These are phyloP conservation scores for Strobilomyces dryophilus DNA, from an alignment of 768 basidiomycete genomes.

Conservation along the genomic window DNA sequence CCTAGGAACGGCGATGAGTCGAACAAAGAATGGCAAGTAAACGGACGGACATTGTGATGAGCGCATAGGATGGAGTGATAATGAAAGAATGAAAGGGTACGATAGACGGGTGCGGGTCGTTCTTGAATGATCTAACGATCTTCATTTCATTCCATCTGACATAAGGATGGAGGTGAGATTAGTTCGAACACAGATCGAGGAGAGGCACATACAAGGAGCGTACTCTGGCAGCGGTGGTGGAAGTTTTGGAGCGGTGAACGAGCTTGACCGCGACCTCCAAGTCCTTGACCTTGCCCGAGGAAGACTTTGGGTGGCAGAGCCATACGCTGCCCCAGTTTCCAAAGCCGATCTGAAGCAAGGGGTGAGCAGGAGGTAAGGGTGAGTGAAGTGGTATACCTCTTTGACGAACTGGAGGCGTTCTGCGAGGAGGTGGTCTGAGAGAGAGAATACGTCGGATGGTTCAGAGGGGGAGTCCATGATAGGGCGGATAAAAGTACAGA, in stretches of 20 bases:
- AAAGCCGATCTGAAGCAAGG: constrained; percentile 64
- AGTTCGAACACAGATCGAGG: not conserved
- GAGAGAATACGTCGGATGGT: constrained; percentile 60
- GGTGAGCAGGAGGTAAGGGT: not conserved
- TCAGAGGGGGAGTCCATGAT: constrained; percentile 24
- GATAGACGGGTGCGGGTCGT: constrained; percentile 86
- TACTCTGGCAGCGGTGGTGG: constrained; percentile 86
- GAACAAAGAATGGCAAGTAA: constrained; percentile 1
- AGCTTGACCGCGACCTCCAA: constrained; percentile 85
- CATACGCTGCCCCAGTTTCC: constrained; percentile 95
- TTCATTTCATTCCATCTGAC: constrained; percentile 98
- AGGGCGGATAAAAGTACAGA: constrained; percentile 25
- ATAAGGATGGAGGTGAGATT: not conserved
- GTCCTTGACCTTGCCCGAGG: constrained; percentile 38
- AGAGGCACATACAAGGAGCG: constrained; percentile 64
- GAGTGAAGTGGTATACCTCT: constrained; percentile 45
- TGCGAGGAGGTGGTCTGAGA: constrained; percentile 68
- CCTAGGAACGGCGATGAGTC: constrained; percentile 43
- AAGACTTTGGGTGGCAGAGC: constrained; percentile 64
- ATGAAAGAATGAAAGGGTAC: constrained; percentile 93
- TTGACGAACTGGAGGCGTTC: constrained; percentile 71
- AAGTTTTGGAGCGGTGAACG: constrained; percentile 77
- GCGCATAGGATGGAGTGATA: constrained; percentile 84
- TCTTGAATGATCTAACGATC: constrained; percentile 79
- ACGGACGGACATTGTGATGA: constrained; percentile 81